Conservation (phyloP, 192 early-diverging fungal genomes). For the Blastocladiella britannica region DNA sequence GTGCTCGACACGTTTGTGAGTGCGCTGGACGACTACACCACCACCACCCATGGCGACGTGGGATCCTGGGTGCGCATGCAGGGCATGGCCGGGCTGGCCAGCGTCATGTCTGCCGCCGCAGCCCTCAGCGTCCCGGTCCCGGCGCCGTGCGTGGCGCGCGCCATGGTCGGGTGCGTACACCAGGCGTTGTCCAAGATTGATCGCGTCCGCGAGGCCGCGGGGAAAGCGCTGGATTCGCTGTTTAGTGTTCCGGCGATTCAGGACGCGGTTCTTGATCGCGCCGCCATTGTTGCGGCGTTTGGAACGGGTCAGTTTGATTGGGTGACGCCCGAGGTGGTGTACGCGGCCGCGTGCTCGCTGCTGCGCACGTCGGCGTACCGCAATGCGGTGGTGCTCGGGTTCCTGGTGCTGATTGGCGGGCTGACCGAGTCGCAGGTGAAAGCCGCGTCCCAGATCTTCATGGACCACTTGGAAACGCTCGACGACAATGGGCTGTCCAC, state of each 20-base stretch:
- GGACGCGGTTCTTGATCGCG: conserved; percentile 3
- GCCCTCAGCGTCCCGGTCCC: conserved; percentile 8
- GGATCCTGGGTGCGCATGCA: conserved; percentile 78
- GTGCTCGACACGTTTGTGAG: conserved; percentile 30
- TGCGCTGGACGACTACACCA: conserved; percentile 63
- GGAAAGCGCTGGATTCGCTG: conserved; percentile 29
- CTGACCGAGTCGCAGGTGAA: conserved; percentile 49
- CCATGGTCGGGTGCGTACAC: conserved; percentile 32
- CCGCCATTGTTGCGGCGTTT: conserved; percentile 5
- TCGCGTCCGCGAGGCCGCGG: conserved; percentile 50
- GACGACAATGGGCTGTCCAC: neutral
- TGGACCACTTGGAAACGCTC: neutral
- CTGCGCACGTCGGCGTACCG: conserved; percentile 33
- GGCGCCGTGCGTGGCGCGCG: conserved; percentile 3
- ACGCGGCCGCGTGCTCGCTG: conserved; percentile 31
- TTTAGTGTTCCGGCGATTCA: conserved; percentile 7
- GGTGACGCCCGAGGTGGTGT: conserved; percentile 38
- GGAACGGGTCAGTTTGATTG: conserved; percentile 28
- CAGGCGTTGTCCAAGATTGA: conserved; percentile 88
- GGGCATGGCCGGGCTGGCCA: conserved; percentile 34
- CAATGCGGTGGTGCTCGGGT: conserved; percentile 33
- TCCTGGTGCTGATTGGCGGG: conserved; percentile 58
- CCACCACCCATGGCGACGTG: conserved; percentile 83
- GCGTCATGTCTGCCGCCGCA: conserved; percentile 18
- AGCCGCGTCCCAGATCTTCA: neutral